Base-by-base conservation (phyloP, 306 rosid species). In the Fagus sylvatica region DNA sequence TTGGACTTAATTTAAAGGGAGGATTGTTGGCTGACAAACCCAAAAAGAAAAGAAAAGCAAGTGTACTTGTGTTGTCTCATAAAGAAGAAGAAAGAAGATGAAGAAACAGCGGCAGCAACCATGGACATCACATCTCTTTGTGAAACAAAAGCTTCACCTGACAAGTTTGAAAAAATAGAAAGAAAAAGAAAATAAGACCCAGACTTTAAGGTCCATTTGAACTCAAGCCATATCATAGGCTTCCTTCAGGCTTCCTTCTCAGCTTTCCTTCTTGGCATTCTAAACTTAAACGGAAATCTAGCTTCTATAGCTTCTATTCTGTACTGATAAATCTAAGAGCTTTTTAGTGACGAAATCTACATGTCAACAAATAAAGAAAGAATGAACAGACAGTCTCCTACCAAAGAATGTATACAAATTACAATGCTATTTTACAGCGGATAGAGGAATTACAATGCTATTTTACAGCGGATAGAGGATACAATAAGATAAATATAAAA, bases 301-400 rank as follows among this genome's bases (percentile, higher is more conserved):
- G 4, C 7, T 19, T 22, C 48, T 1, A 65, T 6, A 79, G 41
- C 72, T 79, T 67, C 43, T 71, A 74, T 77, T 67, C 37, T 71
- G 71, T 81, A 43, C 33, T 49, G 78, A 77, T 34, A 57, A 72
- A 66, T 75, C 76, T 37, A 42, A 9, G 36, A 67, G 71, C 71
- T 69, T 67, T 71, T 69, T 40, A 30, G 69, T 59, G 75, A 65
- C 80, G 74, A 69, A 84, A 85, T 78, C 57, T 87, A 78, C 75
- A 81, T 59, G 75, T 78, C 55, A 80, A 60, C 65, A 82, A 56
- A 79, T 34, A 87, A 43, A 68, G 41, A 81, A 75, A 36, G 33
- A 53, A 60, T 43, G 32, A 56, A 59, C 46, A 73, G 13, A 10
- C 49, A 76, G 40, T 46, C 59, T 73, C 78, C 73, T 64, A 51